These are phyloP conservation scores for Ceratocystis eucalypticola DNA, from an alignment of 2,329 filamentous ascomycete species.

Conservation along the genomic window DNA sequence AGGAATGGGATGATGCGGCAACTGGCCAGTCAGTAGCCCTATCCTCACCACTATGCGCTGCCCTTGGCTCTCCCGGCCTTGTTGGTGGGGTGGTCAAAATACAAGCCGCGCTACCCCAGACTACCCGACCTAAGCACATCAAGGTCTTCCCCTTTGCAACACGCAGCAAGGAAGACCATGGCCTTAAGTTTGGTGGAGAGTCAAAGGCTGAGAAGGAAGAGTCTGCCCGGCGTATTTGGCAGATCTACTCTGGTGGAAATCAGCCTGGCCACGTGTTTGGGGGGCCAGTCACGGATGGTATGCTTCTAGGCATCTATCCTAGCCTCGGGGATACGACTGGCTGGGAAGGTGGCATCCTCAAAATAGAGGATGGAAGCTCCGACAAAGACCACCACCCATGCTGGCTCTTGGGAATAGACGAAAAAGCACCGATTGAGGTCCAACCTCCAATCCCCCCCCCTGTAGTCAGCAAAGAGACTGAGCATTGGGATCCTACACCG, in stretches of 20 bases:
- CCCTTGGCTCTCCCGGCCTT: slow-evolving; percentile 56
- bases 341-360: slow-evolving; percentile 75
- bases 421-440: slow-evolving; percentile 59
- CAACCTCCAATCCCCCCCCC: slow-evolving; percentile 60
- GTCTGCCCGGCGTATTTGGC: slow-evolving; percentile 54
- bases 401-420: slow-evolving; percentile 71
- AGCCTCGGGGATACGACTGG: slow-evolving; percentile 41
- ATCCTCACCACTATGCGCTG: slow-evolving; percentile 61
- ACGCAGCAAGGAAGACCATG: slow-evolving; percentile 43
- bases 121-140: slow-evolving; percentile 48
- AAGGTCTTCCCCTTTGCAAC: slow-evolving; percentile 70
- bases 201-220: slow-evolving; percentile 73
- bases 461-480: slow-evolving; percentile 36
- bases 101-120: slow-evolving; percentile 62
- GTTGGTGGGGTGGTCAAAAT: slow-evolving; percentile 80
- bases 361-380: slow-evolving; percentile 46
- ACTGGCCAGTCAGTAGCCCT: slow-evolving; percentile 68
- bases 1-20: slow-evolving; percentile 74
- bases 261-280: slow-evolving; percentile 42
- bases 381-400: slow-evolving; percentile 37
- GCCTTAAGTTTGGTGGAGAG: slow-evolving; percentile 76
- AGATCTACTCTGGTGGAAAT: slow-evolving; percentile 49
- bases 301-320: slow-evolving; percentile 51
- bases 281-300: slow-evolving; percentile 80
- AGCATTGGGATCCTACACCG: slow-evolving; percentile 41